Base-by-base conservation (phyloP, 192 early-diverging fungal species). In the Backusella australiensis region DNA sequence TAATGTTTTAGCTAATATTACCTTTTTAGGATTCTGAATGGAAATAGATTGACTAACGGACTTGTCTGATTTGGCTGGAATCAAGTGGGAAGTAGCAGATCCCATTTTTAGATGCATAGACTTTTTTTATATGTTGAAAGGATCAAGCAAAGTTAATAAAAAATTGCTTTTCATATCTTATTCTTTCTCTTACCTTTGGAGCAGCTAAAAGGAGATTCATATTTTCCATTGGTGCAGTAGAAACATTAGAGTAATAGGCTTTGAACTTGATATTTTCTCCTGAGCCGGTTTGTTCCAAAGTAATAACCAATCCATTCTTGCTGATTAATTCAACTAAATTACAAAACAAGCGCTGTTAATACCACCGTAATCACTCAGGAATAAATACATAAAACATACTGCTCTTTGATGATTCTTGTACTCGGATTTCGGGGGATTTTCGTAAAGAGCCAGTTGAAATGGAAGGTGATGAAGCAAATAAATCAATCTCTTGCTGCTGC, bases 291-390 rank as follows among this genome's bases (percentile, higher is more conserved):
- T 79, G 76, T 1, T 83, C 73, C 6, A 85, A 72, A 7, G 73
- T 76, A 56, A 88, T 83, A 26, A 77, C 79, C 1, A 88, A 59
- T 65, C 86, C 86, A 66, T 86, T 86, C 75, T 83, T 88, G 56
- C 84, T 71, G 11, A 78, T 15, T 46, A 78, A 52, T 15, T 35
- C 49, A 35, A 78, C 77, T 78, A 68, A 35, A 17, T 29, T 8
- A n/a, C 6, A 12, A 26, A 63, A 59, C n/a, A 63, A 23, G 19
- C 6, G 5, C 19, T 14, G 23, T 63, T 29, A 63, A 29, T 63
- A 63, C 11, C 26, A 29, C 35, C 32, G 35, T 73, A 41, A 42
- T 3, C 17, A 63, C 12, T 29, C 8, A 23, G 4, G 3, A 26
- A 11, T 29, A 26, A 14, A 14, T 26, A 63, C 12, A 56, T 56